Conservation (phyloP, 116 monocot genomes). For the Cymodocea nodosa region DNA sequence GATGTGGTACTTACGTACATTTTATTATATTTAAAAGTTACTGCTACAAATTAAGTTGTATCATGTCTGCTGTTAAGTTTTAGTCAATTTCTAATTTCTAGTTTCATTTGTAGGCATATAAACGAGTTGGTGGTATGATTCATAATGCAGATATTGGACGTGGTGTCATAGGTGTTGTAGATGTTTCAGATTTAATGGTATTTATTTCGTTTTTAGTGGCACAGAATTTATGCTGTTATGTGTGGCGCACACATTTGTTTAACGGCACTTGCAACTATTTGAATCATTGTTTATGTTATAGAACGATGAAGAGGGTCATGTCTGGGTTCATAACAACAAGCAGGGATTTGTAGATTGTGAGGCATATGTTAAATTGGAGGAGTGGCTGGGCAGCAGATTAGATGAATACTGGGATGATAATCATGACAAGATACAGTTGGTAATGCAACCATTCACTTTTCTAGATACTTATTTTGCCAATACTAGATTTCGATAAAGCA, state of each 20-base stretch:
- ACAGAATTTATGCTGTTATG: too few relatives aligned
- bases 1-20: too few relatives aligned
- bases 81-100: background rate
- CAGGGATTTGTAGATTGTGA: conserved; percentile 86
- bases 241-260: background rate
- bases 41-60: too few relatives aligned
- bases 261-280: background rate
- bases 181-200: conserved; percentile 62
- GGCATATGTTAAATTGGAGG: conserved; percentile 54
- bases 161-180: conserved; percentile 61
- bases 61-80: too few relatives aligned
- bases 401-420: conserved; percentile 67
- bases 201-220: background rate
- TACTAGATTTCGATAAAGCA: background rate
- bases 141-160: conserved; percentile 60
- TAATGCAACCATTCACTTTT: conserved; percentile 4
- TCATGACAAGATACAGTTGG: conserved; percentile 50
- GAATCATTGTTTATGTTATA: conserved; percentile 5
- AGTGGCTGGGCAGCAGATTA: conserved; percentile 43
- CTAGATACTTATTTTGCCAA: background rate
- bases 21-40: too few relatives aligned
- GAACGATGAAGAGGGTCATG: conserved; percentile 29
- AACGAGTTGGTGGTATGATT: conserved; percentile 62
- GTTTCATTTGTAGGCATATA: conserved; percentile 46
- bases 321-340: conserved; percentile 58